phyloP scores from a whole-genome alignment of 148 eudicot genomes.

The Rhododendron mucronatum region DNA sequence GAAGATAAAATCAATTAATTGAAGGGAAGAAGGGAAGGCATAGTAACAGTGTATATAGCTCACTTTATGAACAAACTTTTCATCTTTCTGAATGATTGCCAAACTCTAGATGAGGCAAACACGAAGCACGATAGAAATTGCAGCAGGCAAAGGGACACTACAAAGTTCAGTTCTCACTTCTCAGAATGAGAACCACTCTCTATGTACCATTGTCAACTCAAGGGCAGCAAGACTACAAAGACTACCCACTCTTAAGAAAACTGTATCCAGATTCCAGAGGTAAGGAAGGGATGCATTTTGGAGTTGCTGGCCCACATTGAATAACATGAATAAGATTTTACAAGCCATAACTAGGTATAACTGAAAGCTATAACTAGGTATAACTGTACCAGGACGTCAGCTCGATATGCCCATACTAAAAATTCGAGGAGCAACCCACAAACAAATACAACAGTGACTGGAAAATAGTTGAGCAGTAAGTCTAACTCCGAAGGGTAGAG shows the following conservation, averaged over 20 bases:
- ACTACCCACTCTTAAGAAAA: neutral
- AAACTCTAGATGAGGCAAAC: neutral
- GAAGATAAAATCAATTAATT: constrained; percentile 5
- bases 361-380: neutral
- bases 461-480: neutral
- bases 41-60: neutral
- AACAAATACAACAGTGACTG: neutral
- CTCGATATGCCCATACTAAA: neutral
- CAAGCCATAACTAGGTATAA: neutral
- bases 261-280: neutral
- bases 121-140: neutral
- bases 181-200: neutral
- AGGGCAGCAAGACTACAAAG: neutral
- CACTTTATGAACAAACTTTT: neutral
- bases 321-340: neutral
- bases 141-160: neutral
- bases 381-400: neutral
- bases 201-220: neutral
- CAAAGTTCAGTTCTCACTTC: neutral
- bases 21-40: neutral
- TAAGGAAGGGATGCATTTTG: neutral
- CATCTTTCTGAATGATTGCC: too few relatives aligned
- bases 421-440: neutral
- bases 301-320: neutral
- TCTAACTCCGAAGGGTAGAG: neutral